These are phyloP conservation scores for Polyplosphaeria fusca DNA, from an alignment of 495 filamentous ascomycete genomes.

Conservation along the genomic window DNA sequence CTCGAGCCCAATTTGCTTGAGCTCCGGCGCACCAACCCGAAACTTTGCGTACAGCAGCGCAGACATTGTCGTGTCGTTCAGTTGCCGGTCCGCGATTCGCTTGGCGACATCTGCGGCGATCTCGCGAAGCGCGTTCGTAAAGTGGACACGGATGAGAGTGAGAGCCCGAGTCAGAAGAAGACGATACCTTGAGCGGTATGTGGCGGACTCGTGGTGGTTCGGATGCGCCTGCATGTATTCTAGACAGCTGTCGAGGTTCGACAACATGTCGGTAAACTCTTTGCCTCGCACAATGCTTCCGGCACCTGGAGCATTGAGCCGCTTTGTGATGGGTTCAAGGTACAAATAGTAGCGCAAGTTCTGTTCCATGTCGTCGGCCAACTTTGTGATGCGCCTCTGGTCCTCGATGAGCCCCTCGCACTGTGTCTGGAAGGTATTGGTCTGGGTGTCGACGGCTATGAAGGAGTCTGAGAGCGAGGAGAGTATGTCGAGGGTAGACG, in stretches of 20 bases:
- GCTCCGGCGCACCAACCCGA: constrained; percentile 61
- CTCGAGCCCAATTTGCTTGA: constrained; percentile 64
- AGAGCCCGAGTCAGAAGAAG: constrained; percentile 68
- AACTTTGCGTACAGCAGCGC: constrained; percentile 77
- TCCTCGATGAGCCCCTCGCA: constrained; percentile 81
- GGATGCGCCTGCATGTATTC: constrained; percentile 82
- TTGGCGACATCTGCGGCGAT: constrained; percentile 67
- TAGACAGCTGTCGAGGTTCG: constrained; percentile 80
- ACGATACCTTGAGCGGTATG: constrained; percentile 71
- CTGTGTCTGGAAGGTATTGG: constrained; percentile 82
- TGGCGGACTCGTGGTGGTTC: constrained; percentile 77
- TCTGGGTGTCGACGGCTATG: constrained; percentile 80
- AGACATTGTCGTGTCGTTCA: constrained; percentile 75
- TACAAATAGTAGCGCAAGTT: constrained; percentile 90
- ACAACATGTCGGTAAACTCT: constrained; percentile 80
- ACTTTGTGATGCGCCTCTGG: constrained; percentile 67
- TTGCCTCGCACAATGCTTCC: constrained; percentile 74
- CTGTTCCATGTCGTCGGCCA: constrained; percentile 76
- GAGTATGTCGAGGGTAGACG: constrained; percentile 68
- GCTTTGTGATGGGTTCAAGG: constrained; percentile 82
- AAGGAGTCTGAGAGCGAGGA: constrained; percentile 78
- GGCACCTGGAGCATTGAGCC: constrained; percentile 88
- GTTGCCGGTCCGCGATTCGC: constrained; percentile 64
- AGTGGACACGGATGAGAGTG: constrained; percentile 81
- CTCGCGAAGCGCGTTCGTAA: constrained; percentile 68